Conservation (phyloP, 2,329 filamentous ascomycete species). For the Clonostachys rosea region DNA sequence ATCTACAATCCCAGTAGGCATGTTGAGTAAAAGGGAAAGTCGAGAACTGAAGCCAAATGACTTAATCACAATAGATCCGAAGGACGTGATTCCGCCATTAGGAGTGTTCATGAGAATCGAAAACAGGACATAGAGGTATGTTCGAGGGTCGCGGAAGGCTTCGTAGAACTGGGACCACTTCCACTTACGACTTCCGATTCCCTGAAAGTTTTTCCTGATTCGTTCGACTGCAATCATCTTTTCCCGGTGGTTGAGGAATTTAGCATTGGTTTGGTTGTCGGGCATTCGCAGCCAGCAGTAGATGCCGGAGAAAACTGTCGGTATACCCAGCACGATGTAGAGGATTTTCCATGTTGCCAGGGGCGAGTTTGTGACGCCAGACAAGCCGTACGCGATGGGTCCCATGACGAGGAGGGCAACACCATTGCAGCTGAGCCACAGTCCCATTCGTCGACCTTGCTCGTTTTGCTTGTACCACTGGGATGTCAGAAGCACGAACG, state of each 20-base stretch:
- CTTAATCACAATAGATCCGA: constrained; percentile 51
- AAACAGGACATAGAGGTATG: constrained; percentile 29
- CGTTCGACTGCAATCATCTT: constrained; percentile 54
- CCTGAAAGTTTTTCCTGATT: constrained; percentile 40
- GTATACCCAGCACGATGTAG: constrained; percentile 19
- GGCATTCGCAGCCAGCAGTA: constrained; percentile 43
- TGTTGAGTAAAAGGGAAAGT: constrained; percentile 51
- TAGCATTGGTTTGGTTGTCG: constrained; percentile 54
- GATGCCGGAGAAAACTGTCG: constrained; percentile 11
- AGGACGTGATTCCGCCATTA: constrained; percentile 50
- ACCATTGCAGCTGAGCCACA: constrained; percentile 12
- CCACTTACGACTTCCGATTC: constrained; percentile 24
- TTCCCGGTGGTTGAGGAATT: constrained; percentile 48
- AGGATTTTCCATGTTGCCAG: constrained; percentile 12
- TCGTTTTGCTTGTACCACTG: constrained; percentile 21
- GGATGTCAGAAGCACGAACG: constrained; percentile 14
- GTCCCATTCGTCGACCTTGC: constrained; percentile 18
- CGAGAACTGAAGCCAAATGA: constrained; percentile 51
- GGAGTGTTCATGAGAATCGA: constrained; percentile 44
- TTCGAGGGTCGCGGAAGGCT: constrained; percentile 24
- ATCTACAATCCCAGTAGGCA: constrained; percentile 49
- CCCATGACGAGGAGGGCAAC: constrained; percentile 9
- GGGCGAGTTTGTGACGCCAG: constrained; percentile 4
- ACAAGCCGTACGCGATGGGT: constrained; percentile 12
- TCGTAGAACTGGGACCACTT: constrained; percentile 29